Percentiles rank a stretch among this genome's conserved stretches.
Evolutionary conservation across 2,329 filamentous ascomycete species (phyloP).

Genomic region (Fusarium denticulatum): DNA sequence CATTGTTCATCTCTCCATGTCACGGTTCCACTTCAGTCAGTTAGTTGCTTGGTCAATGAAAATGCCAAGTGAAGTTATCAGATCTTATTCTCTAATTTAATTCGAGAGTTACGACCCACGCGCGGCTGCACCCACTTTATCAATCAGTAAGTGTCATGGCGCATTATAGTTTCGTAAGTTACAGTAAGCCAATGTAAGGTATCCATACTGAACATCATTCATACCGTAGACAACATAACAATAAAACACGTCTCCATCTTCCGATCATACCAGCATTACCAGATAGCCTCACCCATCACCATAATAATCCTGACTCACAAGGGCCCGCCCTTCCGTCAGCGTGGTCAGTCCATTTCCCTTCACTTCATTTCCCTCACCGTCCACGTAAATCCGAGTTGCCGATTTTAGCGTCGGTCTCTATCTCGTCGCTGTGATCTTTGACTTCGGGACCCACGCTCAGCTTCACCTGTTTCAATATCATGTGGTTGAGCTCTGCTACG

Average conservation of each 20-base stretch:
- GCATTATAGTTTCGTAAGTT: neutral
- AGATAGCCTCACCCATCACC: neutral
- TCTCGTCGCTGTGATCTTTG: conserved; percentile 37
- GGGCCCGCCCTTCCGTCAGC: conserved; percentile 19
- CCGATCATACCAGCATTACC: conserved; percentile 10
- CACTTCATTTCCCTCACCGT: neutral
- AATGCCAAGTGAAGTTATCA: conserved; percentile 44
- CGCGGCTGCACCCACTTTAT: conserved; percentile 15
- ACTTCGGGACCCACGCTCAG: conserved; percentile 20
- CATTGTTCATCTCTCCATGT: neutral
- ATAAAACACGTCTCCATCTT: conserved; percentile 15
- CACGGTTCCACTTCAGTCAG: neutral
- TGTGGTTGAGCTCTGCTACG: conserved; percentile 42
- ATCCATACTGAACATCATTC: conserved; percentile 10
- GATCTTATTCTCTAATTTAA: conserved; percentile 32
- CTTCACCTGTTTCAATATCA: conserved; percentile 47
- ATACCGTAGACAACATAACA: conserved; percentile 26
- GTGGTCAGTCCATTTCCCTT: neutral
- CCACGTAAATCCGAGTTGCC: conserved; percentile 27
- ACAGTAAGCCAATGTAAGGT: neutral
- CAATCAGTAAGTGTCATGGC: conserved; percentile 28
- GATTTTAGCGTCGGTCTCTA: conserved; percentile 32
- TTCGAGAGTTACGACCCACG: conserved; percentile 12
- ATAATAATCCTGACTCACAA: conserved; percentile 33
- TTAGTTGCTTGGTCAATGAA: conserved; percentile 37